Conservation (phyloP, 257 asterid species). For the Solanum rostratum region DNA sequence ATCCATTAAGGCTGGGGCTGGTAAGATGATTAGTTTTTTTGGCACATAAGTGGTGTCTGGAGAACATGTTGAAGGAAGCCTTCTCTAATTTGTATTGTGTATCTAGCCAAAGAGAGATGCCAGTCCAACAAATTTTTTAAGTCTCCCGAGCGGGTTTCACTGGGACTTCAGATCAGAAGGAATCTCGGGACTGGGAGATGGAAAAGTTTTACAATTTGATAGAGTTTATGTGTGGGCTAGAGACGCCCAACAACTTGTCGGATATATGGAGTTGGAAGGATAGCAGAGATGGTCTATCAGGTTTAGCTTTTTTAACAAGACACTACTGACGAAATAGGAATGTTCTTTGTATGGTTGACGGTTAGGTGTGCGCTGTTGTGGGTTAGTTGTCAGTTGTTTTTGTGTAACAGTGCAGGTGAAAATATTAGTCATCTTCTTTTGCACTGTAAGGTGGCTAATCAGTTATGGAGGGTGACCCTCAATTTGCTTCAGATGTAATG, state of each 20-base stretch:
- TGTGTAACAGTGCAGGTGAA: not conserved
- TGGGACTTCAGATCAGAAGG: not conserved
- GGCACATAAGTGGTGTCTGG: not conserved
- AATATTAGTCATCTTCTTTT: not conserved
- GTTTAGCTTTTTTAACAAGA: not conserved
- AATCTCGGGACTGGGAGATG: not conserved
- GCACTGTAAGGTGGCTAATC: not conserved
- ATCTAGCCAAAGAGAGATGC: not conserved
- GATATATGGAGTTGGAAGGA: not conserved
- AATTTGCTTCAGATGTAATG: not conserved
- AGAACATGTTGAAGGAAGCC: not conserved
- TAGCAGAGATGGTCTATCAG: not conserved
- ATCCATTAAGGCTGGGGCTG: not conserved
- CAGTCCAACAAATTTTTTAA: not conserved
- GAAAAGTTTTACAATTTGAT: not conserved
- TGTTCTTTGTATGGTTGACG: not conserved
- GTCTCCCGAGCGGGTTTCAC: not conserved
- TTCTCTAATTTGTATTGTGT: not conserved
- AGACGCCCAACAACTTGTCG: not conserved
- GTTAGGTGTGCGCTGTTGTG: not conserved
- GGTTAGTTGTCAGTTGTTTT: not conserved
- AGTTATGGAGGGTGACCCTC: not conserved
- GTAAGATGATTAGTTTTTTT: not conserved
- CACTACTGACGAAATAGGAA: not conserved
- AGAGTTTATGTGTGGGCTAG: not conserved